Base-by-base conservation (phyloP, 2,329 filamentous ascomycete genomes). In the Penicillium sp. region DNA sequence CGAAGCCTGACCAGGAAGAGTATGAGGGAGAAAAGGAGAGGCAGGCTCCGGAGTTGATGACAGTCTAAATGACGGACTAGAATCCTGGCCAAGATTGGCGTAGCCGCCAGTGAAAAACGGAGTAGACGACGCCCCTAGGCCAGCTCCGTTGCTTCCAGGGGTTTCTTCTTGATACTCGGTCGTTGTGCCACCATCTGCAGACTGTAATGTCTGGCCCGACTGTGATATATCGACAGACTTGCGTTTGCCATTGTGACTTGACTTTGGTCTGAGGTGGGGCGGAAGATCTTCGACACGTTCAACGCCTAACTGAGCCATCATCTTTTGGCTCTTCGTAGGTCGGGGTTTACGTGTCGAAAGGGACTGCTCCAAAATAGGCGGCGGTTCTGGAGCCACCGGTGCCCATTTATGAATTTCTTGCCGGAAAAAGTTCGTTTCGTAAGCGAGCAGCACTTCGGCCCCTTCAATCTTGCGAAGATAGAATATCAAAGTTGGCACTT, bases 391-490 rank as follows among this genome's bases (percentile, higher is more conserved):
- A 1, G 94, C 92, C 24, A 97, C 90, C 2, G 92, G 92, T 40
- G 88, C 91, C 89, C 90, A 96, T 69, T 91, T 95, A 74, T 99
- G 94, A 56, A 99, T 80, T 68, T 97, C 91, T 69, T 96, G 91
- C 23, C 93, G 87, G 77, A 99, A 93, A 72, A 95, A 96, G 69
- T 99, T 99, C n/a, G 93, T 97, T 75, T 99, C 94, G 57, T 87
- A 88, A 0, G 92, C 84, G 2, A 99, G 80, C 3, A 99, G 81
- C 52, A 99, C 92, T 70, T 99, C 94, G 1, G 94, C 92, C 2
- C 94, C 94, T 74, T 99, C 94, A 54, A 99, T 91, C 76, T 99
- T 99, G 57, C 94, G 89, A 42, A 99, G 79, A 66, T 96, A 97
- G 73, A 99, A 99, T 5, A 95, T 85, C 71, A 97, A 88, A 0